Conservation (phyloP, 306 rosid genomes). For the Prunus fruticosa region DNA sequence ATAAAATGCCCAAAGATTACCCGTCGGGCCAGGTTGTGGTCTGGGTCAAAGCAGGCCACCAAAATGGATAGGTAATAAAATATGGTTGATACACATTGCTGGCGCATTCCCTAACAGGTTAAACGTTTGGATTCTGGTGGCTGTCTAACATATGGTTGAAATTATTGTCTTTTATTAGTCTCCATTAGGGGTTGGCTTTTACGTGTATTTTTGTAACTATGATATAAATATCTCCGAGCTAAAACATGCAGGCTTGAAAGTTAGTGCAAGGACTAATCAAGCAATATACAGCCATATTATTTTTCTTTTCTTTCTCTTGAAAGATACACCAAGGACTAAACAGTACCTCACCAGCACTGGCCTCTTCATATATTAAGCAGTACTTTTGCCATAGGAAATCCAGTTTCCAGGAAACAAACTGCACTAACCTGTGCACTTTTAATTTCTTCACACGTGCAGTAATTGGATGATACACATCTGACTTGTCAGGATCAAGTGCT, state of each 20-base stretch:
- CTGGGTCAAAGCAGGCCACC: not conserved
- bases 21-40: not conserved
- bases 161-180: not conserved
- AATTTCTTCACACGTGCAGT: constrained; percentile 61
- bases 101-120: not conserved
- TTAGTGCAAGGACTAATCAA: not conserved
- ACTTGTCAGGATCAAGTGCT: constrained; percentile 78
- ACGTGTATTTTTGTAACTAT: not conserved
- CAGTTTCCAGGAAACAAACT: not conserved
- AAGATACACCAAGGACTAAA: not conserved
- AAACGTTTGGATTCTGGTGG: not conserved
- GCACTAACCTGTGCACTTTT: constrained; percentile 78
- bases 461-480: constrained; percentile 80
- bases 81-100: not conserved
- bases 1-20: not conserved
- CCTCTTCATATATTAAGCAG: not conserved
- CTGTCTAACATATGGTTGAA: not conserved
- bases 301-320: not conserved
- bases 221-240: not conserved
- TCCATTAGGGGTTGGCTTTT: not conserved
- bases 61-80: not conserved
- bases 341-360: not conserved
- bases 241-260: not conserved
- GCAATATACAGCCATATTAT: not conserved
- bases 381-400: not conserved